Evolutionary conservation across 202 grass and related monocot species (phyloP).

Genomic region (Brachypodium distachyon): DNA sequence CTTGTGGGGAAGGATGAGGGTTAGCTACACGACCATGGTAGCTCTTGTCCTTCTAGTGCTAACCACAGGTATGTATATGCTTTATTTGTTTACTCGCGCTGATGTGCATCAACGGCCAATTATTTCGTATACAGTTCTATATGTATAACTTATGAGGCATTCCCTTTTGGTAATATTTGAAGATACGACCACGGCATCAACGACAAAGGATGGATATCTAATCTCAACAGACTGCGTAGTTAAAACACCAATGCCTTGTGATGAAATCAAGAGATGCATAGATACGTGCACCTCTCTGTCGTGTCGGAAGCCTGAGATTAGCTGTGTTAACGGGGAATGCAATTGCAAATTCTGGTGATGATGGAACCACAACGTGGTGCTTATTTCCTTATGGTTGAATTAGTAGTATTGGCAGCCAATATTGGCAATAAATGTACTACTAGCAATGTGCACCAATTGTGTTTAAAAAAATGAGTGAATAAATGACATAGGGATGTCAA

Average conservation of each 20-base stretch:
- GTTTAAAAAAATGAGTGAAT: too few relatives aligned
- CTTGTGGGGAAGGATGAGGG: too few relatives aligned
- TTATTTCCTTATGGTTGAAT: neutral
- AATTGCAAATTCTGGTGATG: neutral
- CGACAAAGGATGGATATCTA: neutral
- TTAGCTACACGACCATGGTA: neutral
- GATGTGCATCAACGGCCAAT: neutral
- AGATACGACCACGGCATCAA: neutral
- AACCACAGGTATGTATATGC: neutral
- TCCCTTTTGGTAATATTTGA: neutral
- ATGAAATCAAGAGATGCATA: neutral
- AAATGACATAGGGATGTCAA: too few relatives aligned
- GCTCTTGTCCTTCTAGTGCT: neutral
- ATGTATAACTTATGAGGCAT: too few relatives aligned
- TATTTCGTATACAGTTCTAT: neutral
- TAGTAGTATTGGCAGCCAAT: neutral
- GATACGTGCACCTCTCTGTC: neutral
- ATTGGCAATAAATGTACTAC: too few relatives aligned
- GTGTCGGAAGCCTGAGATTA: neutral
- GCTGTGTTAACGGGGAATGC: neutral
- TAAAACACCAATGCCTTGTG: neutral
- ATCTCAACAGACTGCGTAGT: neutral
- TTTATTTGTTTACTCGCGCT: neutral
- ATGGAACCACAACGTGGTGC: neutral
- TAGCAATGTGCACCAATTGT: too few relatives aligned